Evolutionary conservation across 2,329 filamentous ascomycete species (phyloP), one percentile per base, ranked within the genome.

Genomic region (Nemania sp.): DNA sequence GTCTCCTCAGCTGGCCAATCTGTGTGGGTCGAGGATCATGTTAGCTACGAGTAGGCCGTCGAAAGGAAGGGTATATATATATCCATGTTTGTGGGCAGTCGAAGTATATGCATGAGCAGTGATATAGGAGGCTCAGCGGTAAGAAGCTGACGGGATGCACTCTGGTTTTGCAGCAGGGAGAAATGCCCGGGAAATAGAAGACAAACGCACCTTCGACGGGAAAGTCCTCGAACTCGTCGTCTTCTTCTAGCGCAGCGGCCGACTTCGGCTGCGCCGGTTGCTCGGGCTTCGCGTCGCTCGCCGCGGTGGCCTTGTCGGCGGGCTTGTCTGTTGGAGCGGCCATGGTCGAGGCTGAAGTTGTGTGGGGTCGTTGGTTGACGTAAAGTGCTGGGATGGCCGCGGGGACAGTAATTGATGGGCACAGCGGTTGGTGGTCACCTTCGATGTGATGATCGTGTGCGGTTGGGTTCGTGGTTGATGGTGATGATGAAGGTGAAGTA

Each of bases 161-260:
- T 7, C 25, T 29, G 7, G 25, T 3, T 29, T 29, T 17, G 11
- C 15, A 15, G 40, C n/a, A 20, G 40, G 40, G 15, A 47, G n/a
- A 47, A 17, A 11, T 3, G 35, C 3, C 11, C 10, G 42, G 17
- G 20, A 32, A 20, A 5, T 12, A 40, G 15, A 1, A 34, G 42
- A 7, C 15, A 49, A n/a, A 66, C 80, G 43, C 79, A 97, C 95
- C 92, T 79, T 99, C 94, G 58, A 96, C 90, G 25, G 95, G 95
- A 73, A 99, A 99, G 77, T 99, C 95, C 76, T 99, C 95, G 72
- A 99, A 99, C 80, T 99, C 95, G 77, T 99, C 95, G 74, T 99
- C 95, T 76, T 99, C 95, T 77, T 97, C 95, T 29, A 98, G 84
- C 60, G 90, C 85, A 35, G 88, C 80, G 56, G 81, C 77, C 60